A percentile compares a stretch with the other conserved stretches of the same genome.
phyloP scores from a whole-genome alignment of 495 filamentous ascomycete genomes.

The Lophiotrema nucula region DNA sequence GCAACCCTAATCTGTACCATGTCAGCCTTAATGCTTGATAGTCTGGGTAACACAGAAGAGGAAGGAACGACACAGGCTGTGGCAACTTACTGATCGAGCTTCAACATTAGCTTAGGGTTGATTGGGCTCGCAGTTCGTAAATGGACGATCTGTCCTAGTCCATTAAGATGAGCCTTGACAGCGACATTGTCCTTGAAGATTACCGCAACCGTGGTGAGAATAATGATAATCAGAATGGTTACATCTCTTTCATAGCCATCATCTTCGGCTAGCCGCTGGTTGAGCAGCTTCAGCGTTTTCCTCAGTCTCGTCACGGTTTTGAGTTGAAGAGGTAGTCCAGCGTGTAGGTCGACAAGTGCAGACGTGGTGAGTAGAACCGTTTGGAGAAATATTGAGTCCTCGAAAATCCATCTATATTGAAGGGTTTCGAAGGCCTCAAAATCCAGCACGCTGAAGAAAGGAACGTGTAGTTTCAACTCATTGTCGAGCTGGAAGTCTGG shows the following conservation, averaged over 20 bases:
- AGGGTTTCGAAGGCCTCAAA: neutral
- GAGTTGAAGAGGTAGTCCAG: neutral
- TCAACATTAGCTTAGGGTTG: neutral
- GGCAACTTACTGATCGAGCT: slow-evolving; percentile 3
- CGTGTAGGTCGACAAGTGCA: neutral
- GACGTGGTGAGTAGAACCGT: neutral
- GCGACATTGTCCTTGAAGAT: neutral
- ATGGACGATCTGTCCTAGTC: slow-evolving; percentile 4
- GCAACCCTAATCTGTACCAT: no score
- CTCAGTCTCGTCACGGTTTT: neutral
- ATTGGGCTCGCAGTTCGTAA: neutral
- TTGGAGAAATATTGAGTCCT: slow-evolving; percentile 5
- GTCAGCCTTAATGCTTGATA: no score
- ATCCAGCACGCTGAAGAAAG: no score
- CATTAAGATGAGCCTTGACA: slow-evolving; percentile 1
- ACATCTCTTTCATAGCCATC: neutral
- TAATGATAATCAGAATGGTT: slow-evolving; percentile 4
- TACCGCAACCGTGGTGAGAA: neutral
- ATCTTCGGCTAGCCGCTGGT: neutral
- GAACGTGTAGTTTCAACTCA: no score
- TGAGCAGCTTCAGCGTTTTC: neutral
- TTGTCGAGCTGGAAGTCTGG: no score
- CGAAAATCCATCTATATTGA: neutral
- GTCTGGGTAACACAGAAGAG: neutral
- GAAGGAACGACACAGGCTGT: neutral